Base-by-base conservation (phyloP, 2,329 filamentous ascomycete genomes). In the Ophiostoma sp. region DNA sequence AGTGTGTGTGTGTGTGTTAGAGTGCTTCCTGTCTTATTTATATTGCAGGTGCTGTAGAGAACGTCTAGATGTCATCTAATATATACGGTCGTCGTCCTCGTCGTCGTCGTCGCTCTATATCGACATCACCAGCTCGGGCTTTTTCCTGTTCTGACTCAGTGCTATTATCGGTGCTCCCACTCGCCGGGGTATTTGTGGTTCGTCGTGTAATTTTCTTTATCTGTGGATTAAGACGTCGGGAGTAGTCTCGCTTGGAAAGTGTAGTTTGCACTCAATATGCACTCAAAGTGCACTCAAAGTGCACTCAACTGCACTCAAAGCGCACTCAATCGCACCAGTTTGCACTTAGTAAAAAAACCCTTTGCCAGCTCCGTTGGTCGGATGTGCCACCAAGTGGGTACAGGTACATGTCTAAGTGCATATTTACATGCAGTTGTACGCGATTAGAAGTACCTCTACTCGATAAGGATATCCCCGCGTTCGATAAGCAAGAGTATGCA, bases 331-430 rank as follows among this genome's bases (percentile, higher is more conserved):
- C 52, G n/a, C 52, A 27, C 23, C 52, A 57, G 10, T 27, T 31
- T 62, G 57, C 57, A 35, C 27, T 62, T 62, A 62, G 27, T 33
- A 4, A 62, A 62, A 62, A 62, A 62, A 62, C 66, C 27, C 33
- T 64, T 33, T 33, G 57, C 57, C 13, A 33, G 27, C 44, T 68
- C 65, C 70, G 54, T 62, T 48, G 68, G 36, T 68, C 68, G 68
- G 70, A 71, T 71, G 65, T 57, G 68, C 68, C 68, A 69, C 52
- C 11, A 57, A 13, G 52, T 67, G 41, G 39, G 68, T 62, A 35
- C 41, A 8, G 39, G 44, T 52, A 27, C 48, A 31, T 67, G 54
- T 31, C 15, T 33, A 62, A 67, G 64, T 36, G 33, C 62, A 62
- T 62, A 33, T 6, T 7, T 62, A 23, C 20, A 66, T 7, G 4